Percentiles rank a stretch among this genome's conserved stretches.
Conservation (phyloP, 345 rosid species). For the Melaleuca alternifolia region DNA sequence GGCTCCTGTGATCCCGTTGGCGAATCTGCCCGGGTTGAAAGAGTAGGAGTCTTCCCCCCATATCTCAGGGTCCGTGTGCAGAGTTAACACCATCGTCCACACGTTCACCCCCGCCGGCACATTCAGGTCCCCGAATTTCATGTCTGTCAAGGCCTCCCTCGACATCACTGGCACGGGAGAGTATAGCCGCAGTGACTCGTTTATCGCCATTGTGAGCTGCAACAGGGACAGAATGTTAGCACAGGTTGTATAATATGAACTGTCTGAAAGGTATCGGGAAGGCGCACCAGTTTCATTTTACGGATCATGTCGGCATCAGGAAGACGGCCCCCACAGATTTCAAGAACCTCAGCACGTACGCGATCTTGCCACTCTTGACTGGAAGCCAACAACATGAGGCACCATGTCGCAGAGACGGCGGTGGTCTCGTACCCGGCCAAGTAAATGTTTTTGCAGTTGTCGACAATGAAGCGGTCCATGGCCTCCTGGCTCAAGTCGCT, state of each 20-base stretch:
- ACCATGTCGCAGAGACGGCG: conserved; percentile 34
- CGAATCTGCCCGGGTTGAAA: conserved; percentile 29
- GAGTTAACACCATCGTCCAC: conserved; percentile 14
- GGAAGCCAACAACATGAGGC: conserved; percentile 33
- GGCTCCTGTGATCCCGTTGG: conserved; percentile 22
- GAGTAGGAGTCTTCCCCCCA: conserved; percentile 34
- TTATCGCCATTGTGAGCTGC: conserved; percentile 45
- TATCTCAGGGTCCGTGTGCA: conserved; percentile 34
- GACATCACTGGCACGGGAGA: conserved; percentile 31
- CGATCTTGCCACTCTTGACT: conserved; percentile 40
- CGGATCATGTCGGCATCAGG: conserved; percentile 19
- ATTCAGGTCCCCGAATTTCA: conserved; percentile 18
- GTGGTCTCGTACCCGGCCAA: conserved; percentile 39
- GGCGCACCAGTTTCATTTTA: conserved; percentile 25
- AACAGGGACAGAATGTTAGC: background rate
- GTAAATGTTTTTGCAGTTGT: conserved; percentile 46
- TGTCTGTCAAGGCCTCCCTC: conserved; percentile 37
- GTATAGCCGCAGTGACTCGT: conserved; percentile 36
- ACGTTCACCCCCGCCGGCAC: conserved; percentile 29
- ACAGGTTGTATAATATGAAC: background rate
- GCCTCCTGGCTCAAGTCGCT: conserved; percentile 7
- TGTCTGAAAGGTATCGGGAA: background rate
- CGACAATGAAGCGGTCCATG: conserved; percentile 20
- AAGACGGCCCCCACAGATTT: conserved; percentile 7
- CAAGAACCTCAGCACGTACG: conserved; percentile 22